These are phyloP conservation scores for Pichia californica DNA, from an alignment of 805 yeast species.

Conservation along the genomic window DNA sequence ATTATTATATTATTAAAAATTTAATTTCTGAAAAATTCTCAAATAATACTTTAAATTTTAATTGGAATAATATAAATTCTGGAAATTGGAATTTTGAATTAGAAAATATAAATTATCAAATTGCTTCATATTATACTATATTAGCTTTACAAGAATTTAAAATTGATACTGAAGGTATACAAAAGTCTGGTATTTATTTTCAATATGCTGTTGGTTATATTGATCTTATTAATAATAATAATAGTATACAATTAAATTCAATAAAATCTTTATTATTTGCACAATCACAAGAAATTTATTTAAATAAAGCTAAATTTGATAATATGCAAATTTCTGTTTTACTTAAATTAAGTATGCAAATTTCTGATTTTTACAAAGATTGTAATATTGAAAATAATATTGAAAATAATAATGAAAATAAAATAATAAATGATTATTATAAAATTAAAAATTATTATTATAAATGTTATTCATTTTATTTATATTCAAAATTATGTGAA, in stretches of 20 bases:
- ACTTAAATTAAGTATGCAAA: constrained; percentile 60
- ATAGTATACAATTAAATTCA: no score
- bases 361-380: constrained; percentile 45
- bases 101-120: constrained; percentile 57
- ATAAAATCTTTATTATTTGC: no score
- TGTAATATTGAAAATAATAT: not conserved
- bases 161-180: constrained; percentile 44
- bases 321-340: constrained; percentile 53
- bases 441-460: constrained; percentile 59
- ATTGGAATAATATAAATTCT: constrained; percentile 56
- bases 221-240: constrained; percentile 8
- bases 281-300: constrained; percentile 81
- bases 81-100: constrained; percentile 54
- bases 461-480: constrained; percentile 60
- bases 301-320: constrained; percentile 60
- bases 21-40: constrained; percentile 56
- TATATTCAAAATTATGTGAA: constrained; percentile 48
- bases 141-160: constrained; percentile 44
- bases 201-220: constrained; percentile 66
- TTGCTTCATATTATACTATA: constrained; percentile 58
- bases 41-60: constrained; percentile 48
- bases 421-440: constrained; percentile 58
- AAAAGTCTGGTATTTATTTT: constrained; percentile 54
- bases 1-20: constrained; percentile 41
- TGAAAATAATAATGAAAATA: not conserved